phyloP scores from a whole-genome alignment of 768 basidiomycete species.

The Suillus discolor region DNA sequence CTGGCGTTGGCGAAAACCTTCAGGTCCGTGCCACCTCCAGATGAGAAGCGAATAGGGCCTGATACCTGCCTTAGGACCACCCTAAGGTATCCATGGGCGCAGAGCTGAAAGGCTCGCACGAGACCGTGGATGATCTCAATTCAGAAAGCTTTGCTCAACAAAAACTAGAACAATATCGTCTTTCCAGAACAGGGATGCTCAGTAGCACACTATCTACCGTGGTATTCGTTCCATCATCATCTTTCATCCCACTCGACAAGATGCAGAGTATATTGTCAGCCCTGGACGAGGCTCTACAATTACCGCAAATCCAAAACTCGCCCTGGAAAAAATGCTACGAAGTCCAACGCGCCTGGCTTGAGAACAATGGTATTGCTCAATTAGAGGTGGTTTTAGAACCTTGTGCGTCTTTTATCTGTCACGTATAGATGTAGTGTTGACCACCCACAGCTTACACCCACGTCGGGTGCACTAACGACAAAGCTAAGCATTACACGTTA shows the following conservation, averaged over 20 bases:
- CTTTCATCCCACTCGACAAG: constrained; percentile 17
- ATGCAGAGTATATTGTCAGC: constrained; percentile 13
- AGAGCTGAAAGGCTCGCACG: constrained; percentile 15
- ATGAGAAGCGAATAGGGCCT: background rate
- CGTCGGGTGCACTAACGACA: constrained; percentile 12
- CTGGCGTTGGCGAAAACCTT: constrained; percentile 40
- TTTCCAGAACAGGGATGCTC: constrained; percentile 14
- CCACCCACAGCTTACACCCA: constrained; percentile 14
- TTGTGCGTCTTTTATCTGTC: constrained; percentile 12
- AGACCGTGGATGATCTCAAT: constrained; percentile 18
- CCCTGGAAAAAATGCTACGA: constrained; percentile 18
- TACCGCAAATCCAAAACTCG: constrained; percentile 15
- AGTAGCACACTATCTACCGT: constrained; percentile 20
- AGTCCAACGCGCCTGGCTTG: constrained; percentile 19
- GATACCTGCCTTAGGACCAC: constrained; percentile 16
- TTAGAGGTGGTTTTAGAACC: constrained; percentile 20
- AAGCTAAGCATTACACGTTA: constrained; percentile 16
- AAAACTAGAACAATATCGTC: constrained; percentile 16
- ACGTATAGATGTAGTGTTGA: background rate
- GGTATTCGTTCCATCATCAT: constrained; percentile 16
- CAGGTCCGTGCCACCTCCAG: constrained; percentile 16
- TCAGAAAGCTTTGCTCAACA: constrained; percentile 13
- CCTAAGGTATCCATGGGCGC: constrained; percentile 17
- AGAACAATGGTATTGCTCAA: constrained; percentile 20
- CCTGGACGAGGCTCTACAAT: constrained; percentile 13